Evolutionary conservation across 2,329 filamentous ascomycete genomes (phyloP).

Genomic region (Neofusicoccum cordaticola): DNA sequence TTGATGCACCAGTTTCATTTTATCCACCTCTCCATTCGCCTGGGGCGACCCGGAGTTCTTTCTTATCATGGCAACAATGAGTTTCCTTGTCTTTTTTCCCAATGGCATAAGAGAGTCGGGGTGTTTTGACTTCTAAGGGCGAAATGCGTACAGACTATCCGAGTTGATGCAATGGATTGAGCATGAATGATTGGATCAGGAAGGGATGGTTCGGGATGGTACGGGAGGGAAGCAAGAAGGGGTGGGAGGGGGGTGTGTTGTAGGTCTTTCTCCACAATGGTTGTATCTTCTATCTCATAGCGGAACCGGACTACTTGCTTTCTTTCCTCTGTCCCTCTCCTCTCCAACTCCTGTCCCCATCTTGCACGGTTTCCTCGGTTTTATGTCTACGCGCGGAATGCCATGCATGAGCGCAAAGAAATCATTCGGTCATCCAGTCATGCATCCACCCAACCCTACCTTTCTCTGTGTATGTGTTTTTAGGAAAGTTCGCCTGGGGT

Average conservation of each 20-base stretch:
- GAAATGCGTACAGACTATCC: background rate
- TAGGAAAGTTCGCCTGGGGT: background rate
- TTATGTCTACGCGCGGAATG: background rate
- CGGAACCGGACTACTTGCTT: background rate
- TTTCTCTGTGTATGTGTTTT: background rate
- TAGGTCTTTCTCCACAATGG: background rate
- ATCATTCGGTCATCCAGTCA: background rate
- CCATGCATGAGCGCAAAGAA: background rate
- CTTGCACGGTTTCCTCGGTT: background rate
- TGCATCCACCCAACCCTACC: background rate
- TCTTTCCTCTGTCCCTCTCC: background rate
- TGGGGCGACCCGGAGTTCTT: background rate
- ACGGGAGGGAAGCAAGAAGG: background rate
- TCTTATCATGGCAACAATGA: constrained; percentile 10
- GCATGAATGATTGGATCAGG: background rate
- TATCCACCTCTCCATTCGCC: background rate
- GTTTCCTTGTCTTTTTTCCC: background rate
- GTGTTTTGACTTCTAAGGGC: background rate
- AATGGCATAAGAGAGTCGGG: constrained; percentile 1
- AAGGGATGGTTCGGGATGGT: background rate
- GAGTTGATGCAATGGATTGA: background rate
- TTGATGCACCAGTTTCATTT: background rate
- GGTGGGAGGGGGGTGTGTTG: background rate
- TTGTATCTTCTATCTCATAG: background rate
- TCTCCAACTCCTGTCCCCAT: background rate